phyloP scores from a whole-genome alignment of 2,329 filamentous ascomycete genomes.

The Colletotrichum brevisporum region DNA sequence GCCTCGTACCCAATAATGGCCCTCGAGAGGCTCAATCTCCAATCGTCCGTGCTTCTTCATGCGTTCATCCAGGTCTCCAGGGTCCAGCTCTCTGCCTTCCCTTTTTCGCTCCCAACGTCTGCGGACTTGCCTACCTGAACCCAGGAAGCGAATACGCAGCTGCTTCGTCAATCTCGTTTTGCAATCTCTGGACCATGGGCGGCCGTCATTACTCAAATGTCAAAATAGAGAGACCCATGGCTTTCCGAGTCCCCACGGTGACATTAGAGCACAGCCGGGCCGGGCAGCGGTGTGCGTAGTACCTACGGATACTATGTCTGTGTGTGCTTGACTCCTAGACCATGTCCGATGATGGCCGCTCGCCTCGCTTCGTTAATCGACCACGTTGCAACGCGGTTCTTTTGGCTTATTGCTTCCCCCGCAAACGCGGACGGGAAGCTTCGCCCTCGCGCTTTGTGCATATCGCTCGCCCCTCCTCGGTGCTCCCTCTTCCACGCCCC shows the following conservation, averaged over 20 bases:
- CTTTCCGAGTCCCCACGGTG: slow-evolving; percentile 18
- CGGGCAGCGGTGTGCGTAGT: too few relatives aligned
- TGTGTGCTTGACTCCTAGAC: slow-evolving; percentile 23
- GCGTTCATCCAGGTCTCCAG: slow-evolving; percentile 17
- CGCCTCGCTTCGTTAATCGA: slow-evolving; percentile 37
- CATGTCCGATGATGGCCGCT: slow-evolving; percentile 17
- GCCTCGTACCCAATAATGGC: slow-evolving; percentile 34
- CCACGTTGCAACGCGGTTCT: slow-evolving; percentile 24
- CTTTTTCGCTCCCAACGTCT: background rate
- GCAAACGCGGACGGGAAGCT: slow-evolving; percentile 23
- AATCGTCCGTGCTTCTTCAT: slow-evolving; percentile 41
- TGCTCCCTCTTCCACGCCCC: background rate
- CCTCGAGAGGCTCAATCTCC: slow-evolving; percentile 39
- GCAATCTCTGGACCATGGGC: slow-evolving; percentile 24
- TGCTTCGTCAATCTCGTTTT: slow-evolving; percentile 38
- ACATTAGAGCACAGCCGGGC: slow-evolving; percentile 20
- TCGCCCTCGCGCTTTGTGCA: background rate
- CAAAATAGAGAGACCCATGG: slow-evolving; percentile 11
- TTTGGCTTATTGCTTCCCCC: slow-evolving; percentile 26
- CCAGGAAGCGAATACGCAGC: slow-evolving; percentile 18
- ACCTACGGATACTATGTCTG: too few relatives aligned
- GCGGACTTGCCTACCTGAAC: slow-evolving; percentile 1
- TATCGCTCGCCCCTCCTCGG: too few relatives aligned
- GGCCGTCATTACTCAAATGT: slow-evolving; percentile 22
- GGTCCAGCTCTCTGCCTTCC: slow-evolving; percentile 17